Evolutionary conservation across 2,329 filamentous ascomycete species (phyloP).

Genomic region (Penicillium corylophilum): DNA sequence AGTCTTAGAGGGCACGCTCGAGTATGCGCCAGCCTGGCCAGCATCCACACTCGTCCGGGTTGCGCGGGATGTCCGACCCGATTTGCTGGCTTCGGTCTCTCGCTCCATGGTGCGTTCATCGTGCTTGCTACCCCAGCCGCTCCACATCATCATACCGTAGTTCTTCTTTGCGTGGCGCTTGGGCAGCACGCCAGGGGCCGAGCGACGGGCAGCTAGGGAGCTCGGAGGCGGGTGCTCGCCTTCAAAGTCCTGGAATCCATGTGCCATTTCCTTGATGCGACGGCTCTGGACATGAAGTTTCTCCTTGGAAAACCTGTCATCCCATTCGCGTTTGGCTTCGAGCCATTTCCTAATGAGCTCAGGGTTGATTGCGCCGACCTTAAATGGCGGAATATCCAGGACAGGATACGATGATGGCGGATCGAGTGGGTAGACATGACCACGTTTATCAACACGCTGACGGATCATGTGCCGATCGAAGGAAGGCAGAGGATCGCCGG

Average conservation of each 20-base stretch:
- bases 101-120: slow-evolving; percentile 68
- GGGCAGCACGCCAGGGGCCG: slow-evolving; percentile 32
- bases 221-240: slow-evolving; percentile 80
- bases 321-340: slow-evolving; percentile 68
- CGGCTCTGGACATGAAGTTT: slow-evolving; percentile 72
- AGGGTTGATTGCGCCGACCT: slow-evolving; percentile 77
- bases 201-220: slow-evolving; percentile 71
- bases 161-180: slow-evolving; percentile 53
- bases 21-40: slow-evolving; percentile 27
- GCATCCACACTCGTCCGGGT: slow-evolving; percentile 29
- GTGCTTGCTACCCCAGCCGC: slow-evolving; percentile 82
- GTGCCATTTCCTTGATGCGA: slow-evolving; percentile 68
- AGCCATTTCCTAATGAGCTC: slow-evolving; percentile 83
- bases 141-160: slow-evolving; percentile 79
- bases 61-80: slow-evolving; percentile 15
- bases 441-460: slow-evolving; percentile 77
- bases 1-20: slow-evolving; percentile 16
- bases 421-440: slow-evolving; percentile 67
- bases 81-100: slow-evolving; percentile 24
- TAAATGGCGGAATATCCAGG: slow-evolving; percentile 61
- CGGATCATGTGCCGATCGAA: slow-evolving; percentile 91
- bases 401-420: slow-evolving; percentile 64
- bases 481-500: slow-evolving; percentile 75
- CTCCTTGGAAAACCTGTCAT: slow-evolving; percentile 66
- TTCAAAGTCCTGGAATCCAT: slow-evolving; percentile 69